Evolutionary conservation across 306 rosid genomes (phyloP).

Genomic region (Cucumis cinereus): DNA sequence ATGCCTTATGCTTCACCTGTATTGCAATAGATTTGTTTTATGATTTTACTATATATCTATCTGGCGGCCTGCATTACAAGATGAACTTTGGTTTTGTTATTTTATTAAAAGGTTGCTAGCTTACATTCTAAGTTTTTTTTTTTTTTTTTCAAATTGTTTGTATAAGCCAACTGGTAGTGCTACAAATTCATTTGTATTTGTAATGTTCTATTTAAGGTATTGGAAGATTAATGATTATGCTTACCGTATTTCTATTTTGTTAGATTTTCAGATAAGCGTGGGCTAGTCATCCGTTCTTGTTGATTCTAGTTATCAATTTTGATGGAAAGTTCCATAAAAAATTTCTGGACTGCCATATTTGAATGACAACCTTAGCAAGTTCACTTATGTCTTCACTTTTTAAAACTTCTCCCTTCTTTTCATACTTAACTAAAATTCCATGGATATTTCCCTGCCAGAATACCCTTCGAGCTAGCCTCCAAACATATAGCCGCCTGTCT

Average conservation of each 20-base stretch:
- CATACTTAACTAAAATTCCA: conserved; percentile 26
- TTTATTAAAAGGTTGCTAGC: background rate
- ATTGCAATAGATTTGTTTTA: background rate
- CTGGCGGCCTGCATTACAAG: background rate
- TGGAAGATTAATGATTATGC: background rate
- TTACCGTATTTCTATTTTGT: background rate
- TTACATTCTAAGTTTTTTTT: background rate
- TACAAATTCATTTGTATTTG: background rate
- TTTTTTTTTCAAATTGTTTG: background rate
- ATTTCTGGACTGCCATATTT: background rate
- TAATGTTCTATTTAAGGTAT: background rate
- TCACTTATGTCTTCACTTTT: conserved; percentile 20
- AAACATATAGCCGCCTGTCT: background rate
- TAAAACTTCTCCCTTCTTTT: conserved; percentile 32
- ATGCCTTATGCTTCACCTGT: background rate
- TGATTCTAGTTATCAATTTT: background rate
- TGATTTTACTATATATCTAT: background rate
- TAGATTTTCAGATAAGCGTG: background rate
- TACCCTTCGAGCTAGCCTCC: conserved; percentile 9
- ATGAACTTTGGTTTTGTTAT: background rate
- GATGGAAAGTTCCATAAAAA: background rate
- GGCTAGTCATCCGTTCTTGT: background rate
- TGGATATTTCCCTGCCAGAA: conserved; percentile 14
- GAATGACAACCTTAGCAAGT: conserved; percentile 17
- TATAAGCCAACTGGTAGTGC: background rate